A percentile compares a stretch with the other conserved stretches of the same genome.
Evolutionary conservation across 2,329 filamentous ascomycete species (phyloP).

Genomic region (Botrytis tulipae): DNA sequence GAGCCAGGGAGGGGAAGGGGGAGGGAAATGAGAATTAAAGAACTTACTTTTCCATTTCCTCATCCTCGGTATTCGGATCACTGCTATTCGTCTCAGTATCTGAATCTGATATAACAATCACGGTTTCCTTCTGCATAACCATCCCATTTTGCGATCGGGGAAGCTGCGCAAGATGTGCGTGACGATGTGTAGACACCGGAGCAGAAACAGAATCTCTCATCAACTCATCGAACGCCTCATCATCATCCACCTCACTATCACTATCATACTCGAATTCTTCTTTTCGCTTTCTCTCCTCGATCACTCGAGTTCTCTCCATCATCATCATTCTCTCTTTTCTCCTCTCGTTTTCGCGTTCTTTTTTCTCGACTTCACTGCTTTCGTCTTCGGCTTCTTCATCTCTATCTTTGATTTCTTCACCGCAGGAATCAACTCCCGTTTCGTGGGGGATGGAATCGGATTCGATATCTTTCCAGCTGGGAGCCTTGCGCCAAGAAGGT

Average conservation of each 20-base stretch:
- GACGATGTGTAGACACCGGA: not conserved
- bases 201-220: not conserved
- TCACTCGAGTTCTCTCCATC: not conserved
- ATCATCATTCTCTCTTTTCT: not conserved
- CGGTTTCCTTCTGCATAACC: not conserved
- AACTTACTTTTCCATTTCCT: not conserved
- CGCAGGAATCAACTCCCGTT: not conserved
- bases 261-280: conserved; percentile 16
- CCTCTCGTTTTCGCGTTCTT: conserved; percentile 1
- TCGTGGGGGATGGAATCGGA: not conserved
- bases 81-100: not conserved
- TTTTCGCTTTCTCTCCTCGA: not conserved
- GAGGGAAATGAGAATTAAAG: not conserved
- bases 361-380: not conserved
- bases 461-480: not conserved
- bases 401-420: not conserved
- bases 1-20: too few relatives aligned
- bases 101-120: conserved; percentile 6
- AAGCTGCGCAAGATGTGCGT: not conserved
- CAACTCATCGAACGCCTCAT: not conserved
- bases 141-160: not conserved
- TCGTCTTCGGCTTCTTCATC: not conserved
- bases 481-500: conserved; percentile 20
- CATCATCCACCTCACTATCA: conserved; percentile 19
- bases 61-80: not conserved